Percentiles rank a stretch among this genome's conserved stretches.
Evolutionary conservation across 495 filamentous ascomycete genomes (phyloP).

Genomic region (Pseudomonodictys pantanalensis): DNA sequence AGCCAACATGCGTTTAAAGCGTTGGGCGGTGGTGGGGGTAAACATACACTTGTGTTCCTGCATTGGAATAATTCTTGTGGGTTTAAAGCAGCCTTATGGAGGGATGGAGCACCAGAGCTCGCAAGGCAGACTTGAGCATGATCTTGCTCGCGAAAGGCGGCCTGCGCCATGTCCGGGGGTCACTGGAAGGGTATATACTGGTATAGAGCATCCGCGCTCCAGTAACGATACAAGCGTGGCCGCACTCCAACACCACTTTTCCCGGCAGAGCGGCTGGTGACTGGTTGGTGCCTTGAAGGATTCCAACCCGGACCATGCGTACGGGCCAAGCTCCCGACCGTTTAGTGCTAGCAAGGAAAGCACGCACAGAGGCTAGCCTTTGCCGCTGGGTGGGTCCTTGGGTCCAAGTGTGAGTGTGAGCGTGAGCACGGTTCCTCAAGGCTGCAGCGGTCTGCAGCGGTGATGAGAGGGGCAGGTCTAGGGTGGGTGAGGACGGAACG

Average conservation of each 20-base stretch:
- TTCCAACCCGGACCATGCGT: constrained; percentile 17
- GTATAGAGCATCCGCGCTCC: constrained; percentile 28
- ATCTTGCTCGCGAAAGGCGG: constrained; percentile 19
- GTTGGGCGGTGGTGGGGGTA: constrained; percentile 20
- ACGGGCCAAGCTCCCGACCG: constrained; percentile 32
- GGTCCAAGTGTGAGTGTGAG: neutral
- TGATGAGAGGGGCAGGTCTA: constrained; percentile 2
- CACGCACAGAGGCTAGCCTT: constrained; percentile 7
- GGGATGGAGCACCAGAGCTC: constrained; percentile 3
- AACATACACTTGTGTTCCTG: constrained; percentile 31
- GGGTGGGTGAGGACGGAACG: neutral
- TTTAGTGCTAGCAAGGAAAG: constrained; percentile 30
- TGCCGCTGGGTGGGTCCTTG: constrained; percentile 5
- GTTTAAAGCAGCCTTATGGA: constrained; percentile 32
- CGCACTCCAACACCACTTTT: constrained; percentile 29
- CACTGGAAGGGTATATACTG: constrained; percentile 23
- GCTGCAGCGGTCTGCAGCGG: constrained; percentile 2
- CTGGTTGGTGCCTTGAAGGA: constrained; percentile 36
- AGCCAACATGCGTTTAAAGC: constrained; percentile 24
- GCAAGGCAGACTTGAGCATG: constrained; percentile 31
- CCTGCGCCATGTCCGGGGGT: constrained; percentile 28
- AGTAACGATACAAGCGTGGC: constrained; percentile 21
- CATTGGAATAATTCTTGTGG: constrained; percentile 16
- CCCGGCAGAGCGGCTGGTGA: constrained; percentile 29
- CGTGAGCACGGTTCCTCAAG: neutral